Evolutionary conservation across 148 eudicot genomes (phyloP).

Genomic region (Pouteria glomerata): DNA sequence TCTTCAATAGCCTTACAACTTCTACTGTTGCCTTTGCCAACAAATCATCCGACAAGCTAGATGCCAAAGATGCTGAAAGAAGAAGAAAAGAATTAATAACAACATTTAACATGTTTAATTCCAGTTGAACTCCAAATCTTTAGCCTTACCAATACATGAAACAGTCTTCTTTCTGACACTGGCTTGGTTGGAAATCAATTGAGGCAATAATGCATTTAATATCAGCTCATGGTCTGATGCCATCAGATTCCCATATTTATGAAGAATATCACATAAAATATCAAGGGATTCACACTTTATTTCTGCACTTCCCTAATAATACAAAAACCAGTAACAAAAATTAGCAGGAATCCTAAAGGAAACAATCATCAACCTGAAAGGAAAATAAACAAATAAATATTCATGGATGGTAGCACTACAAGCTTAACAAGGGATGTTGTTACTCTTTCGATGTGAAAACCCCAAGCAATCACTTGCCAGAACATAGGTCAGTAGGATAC

Average conservation of each 20-base stretch:
- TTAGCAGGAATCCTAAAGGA: background rate
- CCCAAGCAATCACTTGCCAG: background rate
- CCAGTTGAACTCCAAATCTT: background rate
- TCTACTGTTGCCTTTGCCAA: conserved; percentile 88
- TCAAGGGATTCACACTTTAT: conserved; percentile 96
- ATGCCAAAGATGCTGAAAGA: conserved; percentile 80
- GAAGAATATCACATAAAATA: conserved; percentile 78
- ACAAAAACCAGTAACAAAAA: background rate
- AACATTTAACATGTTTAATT: background rate
- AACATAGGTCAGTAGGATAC: background rate
- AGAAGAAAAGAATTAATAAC: conserved; percentile 4
- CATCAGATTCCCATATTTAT: conserved; percentile 86
- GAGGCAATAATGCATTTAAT: conserved; percentile 75
- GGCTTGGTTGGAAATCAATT: conserved; percentile 81
- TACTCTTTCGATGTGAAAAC: background rate
- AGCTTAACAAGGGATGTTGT: background rate
- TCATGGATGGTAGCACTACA: background rate
- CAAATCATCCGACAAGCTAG: conserved; percentile 96
- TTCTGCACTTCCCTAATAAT: conserved; percentile 66
- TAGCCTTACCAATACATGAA: conserved; percentile 77
- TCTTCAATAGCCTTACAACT: conserved; percentile 72
- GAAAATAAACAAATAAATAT: background rate
- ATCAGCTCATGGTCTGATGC: conserved; percentile 75
- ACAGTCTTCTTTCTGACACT: conserved; percentile 94
- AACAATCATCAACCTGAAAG: background rate